phyloP scores from a whole-genome alignment of 768 basidiomycete genomes.

The Vishniacozyma victoriae region DNA sequence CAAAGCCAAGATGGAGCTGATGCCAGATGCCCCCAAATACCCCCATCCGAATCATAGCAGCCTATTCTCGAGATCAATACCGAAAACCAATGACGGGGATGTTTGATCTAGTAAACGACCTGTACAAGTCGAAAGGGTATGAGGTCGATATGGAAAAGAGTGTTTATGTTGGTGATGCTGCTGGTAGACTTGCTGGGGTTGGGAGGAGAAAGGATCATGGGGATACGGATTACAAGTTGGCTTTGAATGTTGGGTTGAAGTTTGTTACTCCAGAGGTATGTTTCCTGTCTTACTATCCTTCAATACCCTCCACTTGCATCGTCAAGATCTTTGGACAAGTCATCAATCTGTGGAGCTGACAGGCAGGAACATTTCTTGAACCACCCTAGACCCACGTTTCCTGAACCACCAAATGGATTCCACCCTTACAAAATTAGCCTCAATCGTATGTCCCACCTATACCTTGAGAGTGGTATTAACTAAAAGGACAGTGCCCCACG shows the following conservation, averaged over 20 bases:
- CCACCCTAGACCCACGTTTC: conserved; percentile 44
- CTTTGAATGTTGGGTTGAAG: conserved; percentile 63
- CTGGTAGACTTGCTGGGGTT: conserved; percentile 56
- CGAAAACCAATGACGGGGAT: conserved; percentile 86
- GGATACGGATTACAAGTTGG: conserved; percentile 79
- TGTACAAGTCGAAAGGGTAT: conserved; percentile 58
- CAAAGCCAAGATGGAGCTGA: background rate
- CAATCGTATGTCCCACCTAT: background rate
- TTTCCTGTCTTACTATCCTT: too few species aligned
- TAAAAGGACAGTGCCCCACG: conserved; percentile 42
- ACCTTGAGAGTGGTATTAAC: background rate
- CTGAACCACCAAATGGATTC: conserved; percentile 63
- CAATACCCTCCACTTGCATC: background rate
- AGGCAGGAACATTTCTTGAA: conserved; percentile 72
- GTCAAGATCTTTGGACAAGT: background rate
- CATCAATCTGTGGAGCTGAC: background rate
- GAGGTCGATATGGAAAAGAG: conserved; percentile 62
- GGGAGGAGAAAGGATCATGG: conserved; percentile 58
- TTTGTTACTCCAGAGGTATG: conserved; percentile 81
- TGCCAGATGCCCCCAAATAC: conserved; percentile 59
- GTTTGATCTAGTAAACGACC: conserved; percentile 65
- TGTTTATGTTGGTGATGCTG: conserved; percentile 85
- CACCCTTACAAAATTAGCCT: conserved; percentile 51
- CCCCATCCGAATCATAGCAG: conserved; percentile 74
- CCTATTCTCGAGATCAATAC: conserved; percentile 59